phyloP scores from a whole-genome alignment of 2,329 filamentous ascomycete species.

The Grosmannia huntii region DNA sequence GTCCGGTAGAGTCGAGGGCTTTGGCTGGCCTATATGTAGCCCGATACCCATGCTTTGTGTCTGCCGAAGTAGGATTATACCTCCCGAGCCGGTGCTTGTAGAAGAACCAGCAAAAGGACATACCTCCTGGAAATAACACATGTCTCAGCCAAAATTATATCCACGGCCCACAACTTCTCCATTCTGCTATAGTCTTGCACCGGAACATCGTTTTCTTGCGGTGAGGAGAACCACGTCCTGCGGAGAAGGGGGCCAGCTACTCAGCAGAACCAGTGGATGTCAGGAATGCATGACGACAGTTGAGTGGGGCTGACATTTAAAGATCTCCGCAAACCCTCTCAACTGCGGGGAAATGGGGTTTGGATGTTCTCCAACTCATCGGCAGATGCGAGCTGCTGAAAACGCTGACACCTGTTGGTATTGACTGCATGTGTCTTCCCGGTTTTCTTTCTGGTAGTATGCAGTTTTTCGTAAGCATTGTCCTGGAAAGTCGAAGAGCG shows the following conservation, averaged over 20 bases:
- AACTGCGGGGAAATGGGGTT: background rate
- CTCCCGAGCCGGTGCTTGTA: no score
- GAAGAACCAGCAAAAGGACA: no score
- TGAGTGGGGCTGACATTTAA: background rate
- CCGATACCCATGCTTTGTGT: background rate
- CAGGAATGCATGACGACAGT: background rate
- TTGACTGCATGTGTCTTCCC: background rate
- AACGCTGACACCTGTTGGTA: background rate
- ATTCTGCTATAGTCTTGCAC: background rate
- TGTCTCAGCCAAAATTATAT: background rate
- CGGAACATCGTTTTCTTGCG: background rate
- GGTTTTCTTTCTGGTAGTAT: no score
- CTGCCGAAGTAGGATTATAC: background rate
- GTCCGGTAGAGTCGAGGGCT: no score
- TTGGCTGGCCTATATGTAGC: background rate
- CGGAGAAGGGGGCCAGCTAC: background rate
- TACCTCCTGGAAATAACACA: background rate
- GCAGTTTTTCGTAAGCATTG: no score
- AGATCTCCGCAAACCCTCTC: background rate
- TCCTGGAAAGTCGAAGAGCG: no score
- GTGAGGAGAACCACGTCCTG: background rate
- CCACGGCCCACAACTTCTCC: background rate
- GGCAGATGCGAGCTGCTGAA: slow-evolving; percentile 2
- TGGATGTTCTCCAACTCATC: background rate
- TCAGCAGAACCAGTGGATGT: background rate